Percentiles rank a stretch among this genome's conserved stretches.
Evolutionary conservation across 208 protist species (phyloP).

Genomic region (Trypanosoma cruzi): DNA sequence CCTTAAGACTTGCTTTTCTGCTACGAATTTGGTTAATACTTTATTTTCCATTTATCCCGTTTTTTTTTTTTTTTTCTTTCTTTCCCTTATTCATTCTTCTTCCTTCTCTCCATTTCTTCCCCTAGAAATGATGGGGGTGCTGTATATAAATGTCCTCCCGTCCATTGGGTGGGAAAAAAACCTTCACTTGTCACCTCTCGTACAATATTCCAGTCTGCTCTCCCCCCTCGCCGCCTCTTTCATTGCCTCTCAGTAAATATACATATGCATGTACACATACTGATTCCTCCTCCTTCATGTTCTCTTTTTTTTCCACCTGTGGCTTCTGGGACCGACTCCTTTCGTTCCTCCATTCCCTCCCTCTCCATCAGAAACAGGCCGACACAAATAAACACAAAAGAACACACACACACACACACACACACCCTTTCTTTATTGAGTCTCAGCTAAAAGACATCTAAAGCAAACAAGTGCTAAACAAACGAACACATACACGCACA

Average conservation of each 20-base stretch:
- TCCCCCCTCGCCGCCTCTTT: neutral
- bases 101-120: slow-evolving; percentile 3
- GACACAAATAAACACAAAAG: too few relatives aligned
- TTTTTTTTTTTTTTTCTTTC: neutral
- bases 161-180: neutral
- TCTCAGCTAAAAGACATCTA: too few relatives aligned
- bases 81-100: neutral
- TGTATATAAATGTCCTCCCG: neutral
- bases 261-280: too few relatives aligned
- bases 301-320: neutral
- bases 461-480: neutral
- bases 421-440: too few relatives aligned
- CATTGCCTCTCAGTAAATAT: neutral
- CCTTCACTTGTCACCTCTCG: neutral
- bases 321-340: neutral
- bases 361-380: neutral
- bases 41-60: neutral
- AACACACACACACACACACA: too few relatives aligned
- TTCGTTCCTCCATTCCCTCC: neutral
- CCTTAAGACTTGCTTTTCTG: neutral
- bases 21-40: neutral
- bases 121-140: neutral
- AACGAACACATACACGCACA: neutral
- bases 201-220: neutral
- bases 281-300: neutral